Evolutionary conservation across 2,329 filamentous ascomycete species (phyloP), one percentile per base, ranked within the genome.

Genomic region (Hypomyces perniciosus): DNA sequence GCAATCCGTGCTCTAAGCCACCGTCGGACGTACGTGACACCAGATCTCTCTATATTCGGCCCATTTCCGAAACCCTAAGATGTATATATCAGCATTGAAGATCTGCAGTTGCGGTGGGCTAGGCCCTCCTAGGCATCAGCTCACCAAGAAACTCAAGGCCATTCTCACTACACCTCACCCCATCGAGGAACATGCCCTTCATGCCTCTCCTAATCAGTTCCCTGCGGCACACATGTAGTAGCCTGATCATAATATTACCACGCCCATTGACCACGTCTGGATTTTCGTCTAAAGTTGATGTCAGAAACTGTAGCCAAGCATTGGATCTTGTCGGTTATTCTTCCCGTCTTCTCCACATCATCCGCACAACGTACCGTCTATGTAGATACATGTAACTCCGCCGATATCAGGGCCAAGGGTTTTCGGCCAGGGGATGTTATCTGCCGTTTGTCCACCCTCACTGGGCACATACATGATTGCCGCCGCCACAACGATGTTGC

Each of bases 361-460:
- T 3, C 20, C 20, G 20, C 8, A 53, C 27, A 26, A 71, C 76
- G 54, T 62, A 80, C 80, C 76, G 60, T 70, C 67, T 55, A 83
- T 75, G 63, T 77, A 83, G 47, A 83, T 76, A 62, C 80, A 84
- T n/a, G 79, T 75, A 34, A 81, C 73, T 28, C 80, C 80, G 42
- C 80, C 80, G 39, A 80, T 74, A 52, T 77, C 70, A 40, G 65
- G 61, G 8, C 73, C 76, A 50, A 82, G 73, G 2, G 65, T 69
- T 39, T 66, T 65, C 6, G 78, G 72, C 80, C 80, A 84, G 1
- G 79, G 79, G 8, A 83, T 63, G 56, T 83, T 78, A 5, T 69
- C 67, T 8, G 72, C 69, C 13, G 72, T 68, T 1, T 70, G 70
- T 44, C 73, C 78, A 4, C 70, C 74, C 31, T 70, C 69, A 41